Conservation (phyloP, 371 early-diverging fungal genomes). For the Fennellomyces sp. region DNA sequence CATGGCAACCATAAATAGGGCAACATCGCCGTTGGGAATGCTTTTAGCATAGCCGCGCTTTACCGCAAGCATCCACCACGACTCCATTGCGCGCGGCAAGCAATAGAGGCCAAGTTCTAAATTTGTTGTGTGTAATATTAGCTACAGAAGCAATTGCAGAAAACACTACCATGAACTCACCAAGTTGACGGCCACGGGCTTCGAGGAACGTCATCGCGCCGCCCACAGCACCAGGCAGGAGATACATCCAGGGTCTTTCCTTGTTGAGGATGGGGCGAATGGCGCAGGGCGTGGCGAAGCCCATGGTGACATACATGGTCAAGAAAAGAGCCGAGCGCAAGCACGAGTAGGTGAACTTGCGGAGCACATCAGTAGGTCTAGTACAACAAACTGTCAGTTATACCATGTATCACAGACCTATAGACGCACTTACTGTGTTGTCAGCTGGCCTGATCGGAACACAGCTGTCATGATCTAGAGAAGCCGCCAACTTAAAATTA, state of each 20-base stretch:
- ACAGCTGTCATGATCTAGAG: constrained; percentile 59
- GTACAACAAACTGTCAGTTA: no score
- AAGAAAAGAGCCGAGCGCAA: constrained; percentile 75
- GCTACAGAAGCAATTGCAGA: no score
- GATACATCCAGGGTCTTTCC: constrained; percentile 60
- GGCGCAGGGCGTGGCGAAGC: constrained; percentile 67
- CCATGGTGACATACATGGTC: constrained; percentile 65
- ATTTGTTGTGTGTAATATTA: no score
- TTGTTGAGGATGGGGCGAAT: constrained; percentile 59
- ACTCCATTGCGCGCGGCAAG: constrained; percentile 79
- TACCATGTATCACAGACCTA: not conserved
- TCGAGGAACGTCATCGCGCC: constrained; percentile 78
- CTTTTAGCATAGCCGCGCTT: constrained; percentile 48
- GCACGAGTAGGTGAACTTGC: constrained; percentile 57
- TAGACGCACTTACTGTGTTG: constrained; percentile 39
- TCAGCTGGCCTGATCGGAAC: constrained; percentile 48
- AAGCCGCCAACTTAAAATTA: not conserved
- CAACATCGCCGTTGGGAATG: constrained; percentile 58
- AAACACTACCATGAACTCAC: no score
- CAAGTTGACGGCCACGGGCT: constrained; percentile 71
- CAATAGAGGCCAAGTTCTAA: constrained; percentile 84
- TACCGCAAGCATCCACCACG: constrained; percentile 64
- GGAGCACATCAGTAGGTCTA: constrained; percentile 38
- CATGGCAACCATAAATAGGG: constrained; percentile 75
- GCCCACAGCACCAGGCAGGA: constrained; percentile 65